A percentile compares a stretch with the other conserved stretches of the same genome.
phyloP scores from a whole-genome alignment of 2,329 filamentous ascomycete genomes.

The Aspergillus alliaceus region DNA sequence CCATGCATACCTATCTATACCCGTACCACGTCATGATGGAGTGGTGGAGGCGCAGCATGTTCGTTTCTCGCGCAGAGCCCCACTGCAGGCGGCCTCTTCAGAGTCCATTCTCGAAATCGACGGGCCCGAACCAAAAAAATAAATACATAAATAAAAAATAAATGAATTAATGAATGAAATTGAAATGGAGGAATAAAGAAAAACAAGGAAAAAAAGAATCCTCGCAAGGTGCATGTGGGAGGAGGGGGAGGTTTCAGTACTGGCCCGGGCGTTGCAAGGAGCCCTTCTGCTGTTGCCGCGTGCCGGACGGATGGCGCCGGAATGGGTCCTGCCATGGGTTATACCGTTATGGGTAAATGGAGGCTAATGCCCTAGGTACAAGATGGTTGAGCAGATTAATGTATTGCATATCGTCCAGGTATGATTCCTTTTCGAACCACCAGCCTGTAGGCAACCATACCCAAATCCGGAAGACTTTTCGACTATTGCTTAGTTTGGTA shows the following conservation, averaged over 20 bases:
- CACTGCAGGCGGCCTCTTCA: conserved; percentile 1
- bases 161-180: no score
- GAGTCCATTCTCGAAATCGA: neutral
- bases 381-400: neutral
- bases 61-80: conserved; percentile 13
- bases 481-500: neutral
- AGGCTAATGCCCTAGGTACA: no score
- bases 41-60: conserved; percentile 17
- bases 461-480: neutral
- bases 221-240: neutral
- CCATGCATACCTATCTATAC: neutral
- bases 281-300: conserved; percentile 2
- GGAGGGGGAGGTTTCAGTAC: neutral
- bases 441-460: neutral
- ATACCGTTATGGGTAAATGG: neutral
- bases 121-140: neutral
- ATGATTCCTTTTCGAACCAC: neutral
- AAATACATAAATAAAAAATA: no score
- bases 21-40: conserved; percentile 13
- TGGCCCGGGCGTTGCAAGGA: neutral
- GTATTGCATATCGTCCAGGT: neutral
- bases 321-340: neutral
- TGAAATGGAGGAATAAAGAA: neutral
- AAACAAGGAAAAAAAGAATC: neutral
- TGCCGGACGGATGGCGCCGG: conserved; percentile 13